These are phyloP conservation scores for Coemansia sp. DNA, from an alignment of 192 early-diverging fungal species.

Conservation along the genomic window DNA sequence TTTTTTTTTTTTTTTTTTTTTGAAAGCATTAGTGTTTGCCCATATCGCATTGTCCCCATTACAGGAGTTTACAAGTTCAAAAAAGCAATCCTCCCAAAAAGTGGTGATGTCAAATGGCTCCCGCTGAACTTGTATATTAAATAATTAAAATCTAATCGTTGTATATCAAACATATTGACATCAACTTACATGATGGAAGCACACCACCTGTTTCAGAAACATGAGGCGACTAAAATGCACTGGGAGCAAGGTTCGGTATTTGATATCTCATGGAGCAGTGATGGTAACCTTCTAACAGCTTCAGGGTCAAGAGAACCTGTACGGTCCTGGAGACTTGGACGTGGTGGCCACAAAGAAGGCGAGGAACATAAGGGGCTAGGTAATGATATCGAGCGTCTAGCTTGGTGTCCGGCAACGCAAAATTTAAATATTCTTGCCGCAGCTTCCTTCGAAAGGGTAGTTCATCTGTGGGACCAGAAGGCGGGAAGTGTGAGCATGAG, in stretches of 20 bases:
- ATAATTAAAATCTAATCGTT: no score
- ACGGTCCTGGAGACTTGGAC: conserved; percentile 40
- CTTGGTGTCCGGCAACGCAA: conserved; percentile 30
- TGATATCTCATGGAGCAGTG: conserved; percentile 52
- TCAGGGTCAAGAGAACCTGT: conserved; percentile 29
- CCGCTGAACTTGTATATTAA: no score
- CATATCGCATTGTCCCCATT: no score
- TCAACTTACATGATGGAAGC: neutral
- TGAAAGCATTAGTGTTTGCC: no score
- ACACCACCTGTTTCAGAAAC: conserved; percentile 9
- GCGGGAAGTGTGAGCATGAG: neutral
- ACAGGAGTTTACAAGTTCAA: no score
- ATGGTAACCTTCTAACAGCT: conserved; percentile 41
- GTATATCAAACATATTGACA: neutral
- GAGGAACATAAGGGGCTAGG: conserved; percentile 36
- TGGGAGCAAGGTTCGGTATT: conserved; percentile 45
- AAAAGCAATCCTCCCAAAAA: no score
- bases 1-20: no score
- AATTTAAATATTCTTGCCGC: conserved; percentile 26
- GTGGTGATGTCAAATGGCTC: no score
- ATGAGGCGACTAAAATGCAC: conserved; percentile 42
- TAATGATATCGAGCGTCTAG: conserved; percentile 30
- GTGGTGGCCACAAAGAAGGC: conserved; percentile 52
- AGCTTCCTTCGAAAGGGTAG: conserved; percentile 30
- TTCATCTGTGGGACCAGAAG: conserved; percentile 45